These are phyloP conservation scores for Coemansia sp. DNA, from an alignment of 192 early-diverging fungal genomes.

Conservation along the genomic window DNA sequence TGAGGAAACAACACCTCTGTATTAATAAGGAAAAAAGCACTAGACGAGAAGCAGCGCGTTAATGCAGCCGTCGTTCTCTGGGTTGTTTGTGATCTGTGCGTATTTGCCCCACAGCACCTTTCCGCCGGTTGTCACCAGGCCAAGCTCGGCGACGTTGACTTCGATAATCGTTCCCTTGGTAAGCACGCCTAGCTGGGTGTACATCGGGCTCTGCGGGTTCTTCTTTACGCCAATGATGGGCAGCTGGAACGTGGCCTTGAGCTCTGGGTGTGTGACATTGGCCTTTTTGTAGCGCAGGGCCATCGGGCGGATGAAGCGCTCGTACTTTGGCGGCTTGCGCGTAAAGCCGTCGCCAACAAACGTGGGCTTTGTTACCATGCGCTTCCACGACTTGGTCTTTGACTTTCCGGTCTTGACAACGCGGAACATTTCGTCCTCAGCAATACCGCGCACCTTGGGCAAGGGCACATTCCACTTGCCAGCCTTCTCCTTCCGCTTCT, in stretches of 20 bases:
- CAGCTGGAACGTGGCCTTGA: constrained; percentile 94
- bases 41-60: constrained; percentile 92
- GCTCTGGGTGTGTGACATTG: constrained; percentile 97
- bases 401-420: constrained; percentile 93
- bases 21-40: constrained; percentile 4
- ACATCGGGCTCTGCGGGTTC: constrained; percentile 94
- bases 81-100: constrained; percentile 96
- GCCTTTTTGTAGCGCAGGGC: constrained; percentile 98
- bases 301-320: constrained; percentile 97
- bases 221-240: constrained; percentile 98
- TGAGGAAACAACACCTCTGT: background rate
- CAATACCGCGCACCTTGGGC: constrained; percentile 97
- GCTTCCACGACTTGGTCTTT: constrained; percentile 96
- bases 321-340: constrained; percentile 99
- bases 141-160: constrained; percentile 92
- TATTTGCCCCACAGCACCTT: constrained; percentile 99
- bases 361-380: constrained; percentile 97
- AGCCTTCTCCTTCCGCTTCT: constrained; percentile 99
- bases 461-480: constrained; percentile 97
- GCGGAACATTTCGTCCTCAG: constrained; percentile 99
- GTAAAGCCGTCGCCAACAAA: constrained; percentile 99
- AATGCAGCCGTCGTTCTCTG: constrained; percentile 96
- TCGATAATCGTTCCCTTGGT: constrained; percentile 99
- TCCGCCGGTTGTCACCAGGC: constrained; percentile 92
- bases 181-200: constrained; percentile 95